Evolutionary conservation across 345 rosid species (phyloP), one percentile per base, ranked within the genome.

Genomic region (Populus euphratica): DNA sequence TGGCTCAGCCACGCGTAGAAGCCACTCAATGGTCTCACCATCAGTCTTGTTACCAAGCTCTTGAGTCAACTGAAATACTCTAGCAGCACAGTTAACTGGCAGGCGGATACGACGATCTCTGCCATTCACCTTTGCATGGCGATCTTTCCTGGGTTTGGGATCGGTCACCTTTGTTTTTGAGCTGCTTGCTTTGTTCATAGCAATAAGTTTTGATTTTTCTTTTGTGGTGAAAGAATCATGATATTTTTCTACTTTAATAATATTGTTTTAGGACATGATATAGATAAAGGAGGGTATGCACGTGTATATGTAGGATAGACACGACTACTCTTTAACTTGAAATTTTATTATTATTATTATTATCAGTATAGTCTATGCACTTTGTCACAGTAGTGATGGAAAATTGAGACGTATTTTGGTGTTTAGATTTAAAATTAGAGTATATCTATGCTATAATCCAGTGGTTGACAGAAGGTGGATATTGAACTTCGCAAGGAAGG

Each of bases 1-100:
- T 1, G 81, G 83, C 81, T 86, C 87, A 1, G 86, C 83, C 74
- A 62, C 17, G 20, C 68, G 74, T 2, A 77, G 74, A 38, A 85
- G 83, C 85, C 86, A 81, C 35, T 41, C 73, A 8, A 86, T 79
- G 68, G 87, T 82, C 76, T 84, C 80, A 7, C 87, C 86, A 2
- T 63, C 81, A 20, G 79, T 75, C 66, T 69, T 73, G 66, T 73
- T 68, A 10, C 85, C 85, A n/a, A 81, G 85, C 49, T 81, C 81
- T 0, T 18, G 65, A 73, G 85, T 77, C 29, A 83, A 85, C 73
- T 70, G 77, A 67, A 79, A 86, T 33, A 86, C 33, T 23, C 81
- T 66, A 0, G 81, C 83, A 0, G 83, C 87, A 35, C 81, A 79
- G 18, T 35, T 8, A 0, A 74, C 12, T 0, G 85, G 79, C 33